A percentile compares a stretch with the other conserved stretches of the same genome.
phyloP scores from a whole-genome alignment of 129 eudicot species.

The Gnaphalium uliginosum region DNA sequence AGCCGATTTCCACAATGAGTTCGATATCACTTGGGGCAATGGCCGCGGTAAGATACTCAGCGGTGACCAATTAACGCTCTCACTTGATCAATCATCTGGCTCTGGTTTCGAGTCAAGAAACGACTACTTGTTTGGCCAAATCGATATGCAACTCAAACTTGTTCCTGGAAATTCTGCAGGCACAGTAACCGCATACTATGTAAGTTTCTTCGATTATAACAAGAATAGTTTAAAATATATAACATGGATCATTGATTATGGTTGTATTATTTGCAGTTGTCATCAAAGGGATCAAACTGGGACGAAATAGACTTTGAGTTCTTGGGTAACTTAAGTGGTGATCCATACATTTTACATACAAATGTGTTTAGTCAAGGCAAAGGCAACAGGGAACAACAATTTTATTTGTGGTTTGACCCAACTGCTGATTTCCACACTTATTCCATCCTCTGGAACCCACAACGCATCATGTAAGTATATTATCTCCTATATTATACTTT shows the following conservation, averaged over 20 bases:
- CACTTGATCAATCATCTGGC: conserved; percentile 54
- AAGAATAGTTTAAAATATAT: not conserved
- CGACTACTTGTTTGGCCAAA: conserved; percentile 56
- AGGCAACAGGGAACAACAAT: conserved; percentile 64
- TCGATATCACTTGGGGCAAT: conserved; percentile 68
- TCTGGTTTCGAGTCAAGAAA: conserved; percentile 63
- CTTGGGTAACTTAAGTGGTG: conserved; percentile 58
- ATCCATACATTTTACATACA: conserved; percentile 58
- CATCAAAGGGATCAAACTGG: conserved; percentile 50
- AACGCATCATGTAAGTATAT: conserved; percentile 59
- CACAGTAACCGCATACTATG: conserved; percentile 71
- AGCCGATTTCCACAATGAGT: conserved; percentile 46
- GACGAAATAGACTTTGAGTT: conserved; percentile 70
- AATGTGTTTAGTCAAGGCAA: conserved; percentile 60
- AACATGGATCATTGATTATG: no score
- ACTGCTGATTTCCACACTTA: conserved; percentile 70
- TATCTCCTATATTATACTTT: no score
- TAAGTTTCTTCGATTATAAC: conserved; percentile 21
- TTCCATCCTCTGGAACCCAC: conserved; percentile 65
- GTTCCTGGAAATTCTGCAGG: conserved; percentile 75
- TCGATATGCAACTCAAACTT: conserved; percentile 70
- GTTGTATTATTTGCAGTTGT: conserved; percentile 33
- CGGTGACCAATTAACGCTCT: conserved; percentile 48
- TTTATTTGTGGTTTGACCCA: conserved; percentile 66
- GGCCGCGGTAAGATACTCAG: conserved; percentile 59